Percentiles rank a stretch among this genome's conserved stretches.
phyloP scores from a whole-genome alignment of 148 eudicot genomes.

The Nepenthes mirabilis region DNA sequence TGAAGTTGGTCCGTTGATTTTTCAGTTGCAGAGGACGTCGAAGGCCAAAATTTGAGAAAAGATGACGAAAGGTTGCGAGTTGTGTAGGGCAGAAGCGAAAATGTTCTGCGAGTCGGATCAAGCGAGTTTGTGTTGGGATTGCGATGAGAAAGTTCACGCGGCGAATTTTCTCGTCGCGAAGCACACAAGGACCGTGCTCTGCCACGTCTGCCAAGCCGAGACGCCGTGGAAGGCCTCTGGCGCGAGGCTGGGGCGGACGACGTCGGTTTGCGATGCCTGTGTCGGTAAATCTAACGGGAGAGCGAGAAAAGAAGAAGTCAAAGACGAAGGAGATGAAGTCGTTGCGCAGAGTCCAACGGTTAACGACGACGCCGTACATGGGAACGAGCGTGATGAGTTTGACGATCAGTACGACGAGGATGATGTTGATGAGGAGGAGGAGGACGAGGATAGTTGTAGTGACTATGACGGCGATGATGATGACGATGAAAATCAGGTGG shows the following conservation, averaged over 20 bases:
- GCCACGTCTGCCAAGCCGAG: conserved; percentile 25
- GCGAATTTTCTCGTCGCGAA: conserved; percentile 37
- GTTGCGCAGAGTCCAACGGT: background rate
- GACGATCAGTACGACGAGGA: background rate
- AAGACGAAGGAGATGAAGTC: background rate
- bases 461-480: conserved; percentile 10
- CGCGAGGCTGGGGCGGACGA: conserved; percentile 7
- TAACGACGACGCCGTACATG: background rate
- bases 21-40: no score
- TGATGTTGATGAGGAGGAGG: conserved; percentile 2
- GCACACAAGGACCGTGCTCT: conserved; percentile 24
- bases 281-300: background rate
- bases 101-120: conserved; percentile 30
- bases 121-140: conserved; percentile 25
- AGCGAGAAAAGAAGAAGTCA: background rate
- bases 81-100: conserved; percentile 20
- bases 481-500: conserved; percentile 25
- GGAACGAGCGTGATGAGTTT: background rate
- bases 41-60: no score
- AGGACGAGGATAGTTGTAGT: conserved; percentile 1
- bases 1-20: no score
- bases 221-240: conserved; percentile 47
- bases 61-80: conserved; percentile 14
- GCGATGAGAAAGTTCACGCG: conserved; percentile 38
- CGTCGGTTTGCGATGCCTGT: conserved; percentile 10